phyloP scores from a whole-genome alignment of 73 alveolate genomes.

The Paramecium octaurelia region DNA sequence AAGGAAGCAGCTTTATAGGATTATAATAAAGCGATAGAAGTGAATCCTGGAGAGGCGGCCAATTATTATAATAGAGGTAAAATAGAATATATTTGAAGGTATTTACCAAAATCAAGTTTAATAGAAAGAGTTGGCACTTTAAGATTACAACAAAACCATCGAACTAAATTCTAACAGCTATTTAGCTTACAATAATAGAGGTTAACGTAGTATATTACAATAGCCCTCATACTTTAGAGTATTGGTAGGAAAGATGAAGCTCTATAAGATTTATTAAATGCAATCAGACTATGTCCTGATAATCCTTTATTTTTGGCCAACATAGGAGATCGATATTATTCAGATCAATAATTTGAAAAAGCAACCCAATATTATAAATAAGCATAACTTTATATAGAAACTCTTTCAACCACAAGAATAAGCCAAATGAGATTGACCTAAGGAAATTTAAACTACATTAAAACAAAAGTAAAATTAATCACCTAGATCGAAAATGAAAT shows the following conservation, averaged over 20 bases:
- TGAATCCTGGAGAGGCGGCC: not conserved
- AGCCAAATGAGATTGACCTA: not conserved
- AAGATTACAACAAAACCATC: not conserved
- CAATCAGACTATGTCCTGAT: not conserved
- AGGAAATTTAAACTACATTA: not conserved
- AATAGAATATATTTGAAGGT: not conserved
- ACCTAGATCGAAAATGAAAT: not conserved
- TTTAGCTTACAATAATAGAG: not conserved
- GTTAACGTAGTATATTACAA: not conserved
- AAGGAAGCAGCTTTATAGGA: not conserved
- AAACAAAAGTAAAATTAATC: not conserved
- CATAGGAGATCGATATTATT: not conserved
- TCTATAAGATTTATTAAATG: not conserved
- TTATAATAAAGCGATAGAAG: not conserved
- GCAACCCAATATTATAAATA: not conserved
- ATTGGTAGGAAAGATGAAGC: not conserved
- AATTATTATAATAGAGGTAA: not conserved
- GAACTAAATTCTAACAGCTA: not conserved
- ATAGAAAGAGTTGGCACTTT: not conserved
- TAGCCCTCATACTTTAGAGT: not conserved
- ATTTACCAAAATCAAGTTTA: not conserved
- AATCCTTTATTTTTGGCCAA: not conserved
- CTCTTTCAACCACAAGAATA: not conserved
- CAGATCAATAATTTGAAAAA: not conserved
- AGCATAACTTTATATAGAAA: not conserved